Evolutionary conservation across 345 rosid species (phyloP).

Genomic region (Cardamine occulta): DNA sequence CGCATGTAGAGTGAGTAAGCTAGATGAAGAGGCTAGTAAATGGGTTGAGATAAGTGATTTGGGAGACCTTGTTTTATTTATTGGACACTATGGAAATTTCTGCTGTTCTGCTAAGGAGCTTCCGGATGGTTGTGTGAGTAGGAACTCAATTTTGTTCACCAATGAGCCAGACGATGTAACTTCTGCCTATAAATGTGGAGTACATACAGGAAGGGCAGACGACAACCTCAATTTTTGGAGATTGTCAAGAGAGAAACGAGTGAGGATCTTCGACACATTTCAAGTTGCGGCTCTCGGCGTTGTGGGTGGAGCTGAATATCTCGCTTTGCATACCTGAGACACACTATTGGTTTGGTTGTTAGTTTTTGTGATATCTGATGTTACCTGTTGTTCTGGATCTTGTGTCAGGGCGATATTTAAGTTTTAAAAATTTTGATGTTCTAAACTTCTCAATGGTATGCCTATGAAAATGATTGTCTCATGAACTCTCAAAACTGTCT

Average conservation of each 20-base stretch:
- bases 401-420: too few species aligned
- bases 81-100: background rate
- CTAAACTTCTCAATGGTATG: background rate
- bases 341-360: background rate
- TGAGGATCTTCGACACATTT: background rate
- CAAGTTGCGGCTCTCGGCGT: background rate
- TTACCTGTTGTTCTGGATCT: background rate
- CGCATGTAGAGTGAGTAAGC: background rate
- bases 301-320: background rate
- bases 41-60: background rate
- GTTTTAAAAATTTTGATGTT: background rate
- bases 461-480: background rate
- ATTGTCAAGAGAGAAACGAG: background rate
- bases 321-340: background rate
- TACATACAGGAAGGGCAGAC: background rate
- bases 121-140: background rate
- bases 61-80: background rate
- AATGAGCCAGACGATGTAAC: background rate
- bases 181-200: background rate
- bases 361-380: background rate
- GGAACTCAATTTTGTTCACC: background rate
- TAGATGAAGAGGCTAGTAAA: background rate
- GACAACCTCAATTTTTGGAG: background rate
- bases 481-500: background rate
- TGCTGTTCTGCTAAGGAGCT: background rate